Base-by-base conservation (phyloP, 306 rosid species). In the Cucumis melo region DNA sequence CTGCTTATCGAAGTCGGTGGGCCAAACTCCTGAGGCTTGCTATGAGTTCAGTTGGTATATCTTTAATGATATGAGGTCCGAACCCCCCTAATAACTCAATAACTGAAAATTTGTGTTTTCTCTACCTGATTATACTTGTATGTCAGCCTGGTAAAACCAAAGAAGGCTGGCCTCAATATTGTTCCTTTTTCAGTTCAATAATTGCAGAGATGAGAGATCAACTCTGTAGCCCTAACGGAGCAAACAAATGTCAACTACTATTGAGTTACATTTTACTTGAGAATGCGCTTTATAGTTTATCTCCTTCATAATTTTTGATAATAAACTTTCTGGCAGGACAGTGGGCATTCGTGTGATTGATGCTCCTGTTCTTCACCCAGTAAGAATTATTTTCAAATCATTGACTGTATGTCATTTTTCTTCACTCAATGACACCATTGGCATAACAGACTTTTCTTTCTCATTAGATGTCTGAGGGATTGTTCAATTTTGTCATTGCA, bases 351-450 rank as follows among this genome's bases (percentile, higher is more conserved):
- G 13, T 85, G 67, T 82, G 66, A 81, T 88, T 75, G 91, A 91
- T 51, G 97, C 97, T 46, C 96, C 98, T 15, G 87, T 91, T 82
- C 94, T 93, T 83, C 98, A 93, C 86, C 98, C 96, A 71, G 98
- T 93, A 82, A 83, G 92, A 80, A 78, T 74, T 58, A 19, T 23
- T 77, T 32, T 14, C 76, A 4, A 79, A 46, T 73, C 71, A 66
- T 75, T 73, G 63, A 55, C 78, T 57, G 58, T 46, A 77, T 44
- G 73, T 57, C 61, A 70, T 60, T 42, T 20, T 79, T 15, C 50
- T 50, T 42, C 63, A 68, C 38, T 24, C 57, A 38, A 4, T 54
- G 13, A 24, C 82, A 65, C 79, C 65, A 57, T 80, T 75, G 66
- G 50, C 62, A 75, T 66, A 15, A 71, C 76, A 32, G 32, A 4